Evolutionary conservation across 2,329 filamentous ascomycete species (phyloP), one percentile per base, ranked within the genome.

Genomic region (Aspergillus jensenii): DNA sequence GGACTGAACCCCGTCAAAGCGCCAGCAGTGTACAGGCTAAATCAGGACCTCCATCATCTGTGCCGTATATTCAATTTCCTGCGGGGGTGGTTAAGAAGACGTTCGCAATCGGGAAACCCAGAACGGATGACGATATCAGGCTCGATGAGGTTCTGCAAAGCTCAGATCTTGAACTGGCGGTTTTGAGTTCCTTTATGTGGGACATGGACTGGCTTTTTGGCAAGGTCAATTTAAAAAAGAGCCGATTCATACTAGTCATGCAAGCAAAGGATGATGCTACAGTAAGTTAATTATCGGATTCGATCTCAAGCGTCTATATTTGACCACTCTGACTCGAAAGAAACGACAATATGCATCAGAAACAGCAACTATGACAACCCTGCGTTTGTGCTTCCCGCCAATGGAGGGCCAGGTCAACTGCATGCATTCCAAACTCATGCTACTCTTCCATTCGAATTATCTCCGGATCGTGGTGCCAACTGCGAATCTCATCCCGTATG

Each of bases 371-470:
- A 76, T 83, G 63, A 69, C 70, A 11, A 81, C 82, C 51, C 80
- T 96, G 55, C 84, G 84, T 19, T 65, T 87, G 55, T 92, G 90
- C 70, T 96, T 98, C 69, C 93, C 93, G 15, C 83, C 84, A 2
- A 93, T 97, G 90, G 80, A 85, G 41, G 84, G 86, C 2, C 79
- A 84, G 47, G 76, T 85, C 6, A 88, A 87, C 23, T 87, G 83
- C 66, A 96, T 98, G 92, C 95, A 98, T 74, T 96, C 91, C 50
- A 98, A 99, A 71, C 80, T 98, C 44, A 93, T 96, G 83, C 76
- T 98, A 1, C 81, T 98, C n/a, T 93, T 92, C 66, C 90, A 91
- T 65, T 77, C 83, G 0, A 76, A 77, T 1, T 87, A 92, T 71
- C 75, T 97, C 15, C 86, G 95, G 6, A 81, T 99, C 45, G 93